Evolutionary conservation across 441 rosid species (phyloP), one percentile per base, ranked within the genome.

Genomic region (Aleurites moluccanus): DNA sequence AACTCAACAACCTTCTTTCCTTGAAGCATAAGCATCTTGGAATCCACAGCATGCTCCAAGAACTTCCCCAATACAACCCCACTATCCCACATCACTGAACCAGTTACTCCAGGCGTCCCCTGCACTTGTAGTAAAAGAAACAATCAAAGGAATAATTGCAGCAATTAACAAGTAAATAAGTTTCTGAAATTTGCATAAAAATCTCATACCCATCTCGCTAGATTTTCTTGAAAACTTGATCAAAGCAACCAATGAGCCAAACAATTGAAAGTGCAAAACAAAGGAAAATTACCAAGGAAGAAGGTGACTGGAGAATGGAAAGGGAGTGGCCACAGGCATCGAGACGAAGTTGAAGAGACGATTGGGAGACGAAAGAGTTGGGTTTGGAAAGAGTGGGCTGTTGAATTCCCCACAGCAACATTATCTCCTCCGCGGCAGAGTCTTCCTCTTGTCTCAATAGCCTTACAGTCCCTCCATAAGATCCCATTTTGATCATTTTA

Each of bases 81-180:
- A 83, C 97, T 90, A 73, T 92, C 98, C 97, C 97, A 92, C 94
- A 91, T 90, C 73, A 92, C 97, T 28, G 94, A 85, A 45, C 97
- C 97, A 6, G 97, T 94, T n/a, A 94, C 97, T 78, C 98, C 97
- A 68, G 98, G 97, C 2, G 82, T 85, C 52, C 80, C 80, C 93
- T 93, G 81, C 52, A 80, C 53, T 13, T 42, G 45, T 47, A 27
- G 45, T 47, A 27, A 67, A 56, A 71, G 30, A 28, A 52, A 45
- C 11, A 10, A 3, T 0, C 27, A 59, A 25, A 25, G 3, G 1
- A 11, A 38, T 25, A 15, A 13, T 10, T 56, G 61, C 13, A 76
- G 20, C 28, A 63, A 66, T 35, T 35, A 35, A 35, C 38, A 35
- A 35, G 38, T 35, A 35, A 4, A 10, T 0, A 44, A 44, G 47